Conservation (phyloP, 495 filamentous ascomycete species). For the Hypoxylon fuscum region DNA sequence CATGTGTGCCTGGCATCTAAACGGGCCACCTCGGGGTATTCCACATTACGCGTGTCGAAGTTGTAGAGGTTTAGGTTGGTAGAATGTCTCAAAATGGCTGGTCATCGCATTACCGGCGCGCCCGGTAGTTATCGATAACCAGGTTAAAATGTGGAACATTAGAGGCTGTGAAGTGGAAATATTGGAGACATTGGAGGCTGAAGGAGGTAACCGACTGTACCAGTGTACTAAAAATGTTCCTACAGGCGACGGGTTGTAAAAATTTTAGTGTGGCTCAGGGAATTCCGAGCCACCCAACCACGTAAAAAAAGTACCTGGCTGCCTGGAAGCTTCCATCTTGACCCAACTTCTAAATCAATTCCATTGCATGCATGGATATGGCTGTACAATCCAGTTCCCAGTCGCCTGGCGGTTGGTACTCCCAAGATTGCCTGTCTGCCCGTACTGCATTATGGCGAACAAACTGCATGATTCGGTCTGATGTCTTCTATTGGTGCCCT, state of each 20-base stretch:
- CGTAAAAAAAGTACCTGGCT: constrained; percentile 10
- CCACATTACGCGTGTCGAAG: constrained; percentile 35
- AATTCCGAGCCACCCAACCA: constrained; percentile 27
- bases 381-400: constrained; percentile 5
- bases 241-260: too few species aligned
- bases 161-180: constrained; percentile 17
- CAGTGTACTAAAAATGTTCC: too few species aligned
- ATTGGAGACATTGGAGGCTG: too few species aligned
- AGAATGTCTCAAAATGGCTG: constrained; percentile 7
- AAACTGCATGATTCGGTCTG: constrained; percentile 1
- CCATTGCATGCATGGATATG: not conserved
- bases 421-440: constrained; percentile 5
- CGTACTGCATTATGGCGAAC: not conserved
- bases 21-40: constrained; percentile 41
- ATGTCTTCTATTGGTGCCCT: not conserved
- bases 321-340: not conserved
- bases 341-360: not conserved
- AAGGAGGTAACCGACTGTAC: constrained; percentile 18
- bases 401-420: constrained; percentile 12
- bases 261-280: constrained; percentile 5
- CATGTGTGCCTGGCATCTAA: constrained; percentile 11
- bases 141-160: not conserved
- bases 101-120: constrained; percentile 12
- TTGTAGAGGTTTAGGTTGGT: constrained; percentile 30
- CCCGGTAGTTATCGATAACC: constrained; percentile 29